Percentiles rank a stretch among this genome's conserved stretches.
phyloP scores from a whole-genome alignment of 139 green algal species.

The Penium margaritaceum region DNA sequence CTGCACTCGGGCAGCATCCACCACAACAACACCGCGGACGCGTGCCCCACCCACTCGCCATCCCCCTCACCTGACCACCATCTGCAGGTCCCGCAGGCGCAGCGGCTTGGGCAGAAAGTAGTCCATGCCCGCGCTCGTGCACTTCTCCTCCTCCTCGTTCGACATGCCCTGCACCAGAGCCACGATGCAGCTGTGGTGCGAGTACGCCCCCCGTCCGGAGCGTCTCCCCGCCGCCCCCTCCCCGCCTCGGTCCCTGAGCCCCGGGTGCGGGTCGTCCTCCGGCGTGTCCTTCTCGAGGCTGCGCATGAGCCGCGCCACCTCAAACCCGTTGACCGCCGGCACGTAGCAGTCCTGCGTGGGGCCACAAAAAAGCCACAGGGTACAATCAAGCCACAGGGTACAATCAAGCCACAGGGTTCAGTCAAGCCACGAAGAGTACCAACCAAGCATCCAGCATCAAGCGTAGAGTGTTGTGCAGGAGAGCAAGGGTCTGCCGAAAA shows the following conservation, averaged over 20 bases:
- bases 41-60: too few species aligned
- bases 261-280: too few species aligned
- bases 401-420: too few species aligned
- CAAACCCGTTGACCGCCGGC: background rate
- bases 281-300: slow-evolving; percentile 5
- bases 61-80: background rate
- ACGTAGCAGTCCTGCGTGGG: slow-evolving; percentile 1
- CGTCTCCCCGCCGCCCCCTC: background rate
- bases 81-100: slow-evolving; percentile 2
- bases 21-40: too few species aligned
- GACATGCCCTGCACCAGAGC: background rate
- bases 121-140: background rate
- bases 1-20: too few species aligned
- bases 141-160: slow-evolving; percentile 1
- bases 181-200: slow-evolving; percentile 8
- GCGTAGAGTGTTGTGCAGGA: too few species aligned
- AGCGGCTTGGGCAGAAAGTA: slow-evolving; percentile 3
- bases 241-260: too few species aligned
- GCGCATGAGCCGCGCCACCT: background rate
- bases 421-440: too few species aligned
- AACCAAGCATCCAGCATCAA: too few species aligned
- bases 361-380: too few species aligned
- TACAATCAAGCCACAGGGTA: too few species aligned
- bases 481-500: too few species aligned
- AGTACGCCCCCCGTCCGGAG: background rate